Evolutionary conservation across 148 eudicot genomes (phyloP).

Genomic region (Tetragonia tetragonoides): DNA sequence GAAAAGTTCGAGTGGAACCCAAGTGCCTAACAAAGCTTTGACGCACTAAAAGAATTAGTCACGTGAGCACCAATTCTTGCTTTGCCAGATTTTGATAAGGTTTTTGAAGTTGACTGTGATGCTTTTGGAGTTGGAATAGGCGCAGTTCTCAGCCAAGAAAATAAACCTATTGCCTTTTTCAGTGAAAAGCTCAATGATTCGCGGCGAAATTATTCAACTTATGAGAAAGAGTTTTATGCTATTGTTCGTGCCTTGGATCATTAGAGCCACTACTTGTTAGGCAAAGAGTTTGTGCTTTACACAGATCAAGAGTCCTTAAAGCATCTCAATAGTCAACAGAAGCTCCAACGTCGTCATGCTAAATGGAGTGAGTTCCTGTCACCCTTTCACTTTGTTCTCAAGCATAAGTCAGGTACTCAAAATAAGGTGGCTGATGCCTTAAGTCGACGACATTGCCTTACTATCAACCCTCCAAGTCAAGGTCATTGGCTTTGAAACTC

Average conservation of each 20-base stretch:
- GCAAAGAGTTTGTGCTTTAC: background rate
- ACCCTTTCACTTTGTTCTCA: background rate
- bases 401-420: background rate
- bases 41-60: background rate
- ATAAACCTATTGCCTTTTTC: slow-evolving; percentile 1
- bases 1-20: background rate
- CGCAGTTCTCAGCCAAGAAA: background rate
- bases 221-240: slow-evolving; percentile 6
- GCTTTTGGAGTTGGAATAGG: background rate
- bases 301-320: background rate
- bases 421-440: background rate
- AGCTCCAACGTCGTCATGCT: background rate
- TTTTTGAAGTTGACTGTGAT: slow-evolving; percentile 1
- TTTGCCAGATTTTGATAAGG: background rate
- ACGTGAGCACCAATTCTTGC: background rate
- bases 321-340: background rate
- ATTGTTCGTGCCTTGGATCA: background rate
- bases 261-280: background rate
- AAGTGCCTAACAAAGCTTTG: background rate
- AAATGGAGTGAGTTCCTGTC: background rate
- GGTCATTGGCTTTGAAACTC: background rate
- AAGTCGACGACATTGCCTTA: background rate
- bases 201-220: background rate
- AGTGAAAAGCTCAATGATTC: slow-evolving; percentile 15
- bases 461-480: background rate